Percentiles rank a stretch among this genome's conserved stretches.
These are phyloP conservation scores for Lophiotrema nucula DNA, from an alignment of 495 filamentous ascomycete genomes.

Conservation along the genomic window DNA sequence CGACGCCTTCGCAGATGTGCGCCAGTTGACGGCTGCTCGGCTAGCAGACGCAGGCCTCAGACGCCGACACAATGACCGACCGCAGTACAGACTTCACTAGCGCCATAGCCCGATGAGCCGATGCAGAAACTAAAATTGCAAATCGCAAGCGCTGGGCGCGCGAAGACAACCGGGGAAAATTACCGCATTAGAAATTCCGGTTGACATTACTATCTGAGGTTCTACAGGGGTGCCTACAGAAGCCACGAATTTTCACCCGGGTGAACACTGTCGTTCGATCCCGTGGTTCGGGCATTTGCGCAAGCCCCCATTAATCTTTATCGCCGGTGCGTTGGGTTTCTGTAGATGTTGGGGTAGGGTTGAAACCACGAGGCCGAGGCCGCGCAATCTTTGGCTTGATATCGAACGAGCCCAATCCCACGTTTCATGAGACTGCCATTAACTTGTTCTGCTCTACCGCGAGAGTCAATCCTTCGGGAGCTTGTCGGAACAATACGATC, in stretches of 20 bases:
- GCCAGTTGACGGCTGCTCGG: no score
- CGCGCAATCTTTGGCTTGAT: neutral
- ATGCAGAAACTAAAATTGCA: neutral
- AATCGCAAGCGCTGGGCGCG: neutral
- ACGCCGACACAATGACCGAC: no score
- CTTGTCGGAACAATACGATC: constrained; percentile 94
- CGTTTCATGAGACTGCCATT: constrained; percentile 30
- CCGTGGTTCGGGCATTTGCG: constrained; percentile 5
- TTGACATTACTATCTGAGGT: no score
- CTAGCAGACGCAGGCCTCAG: no score
- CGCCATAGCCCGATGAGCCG: no score
- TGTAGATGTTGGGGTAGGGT: neutral
- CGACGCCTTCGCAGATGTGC: no score
- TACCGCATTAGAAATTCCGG: constrained; percentile 1
- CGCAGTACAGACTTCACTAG: no score
- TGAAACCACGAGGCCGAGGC: neutral
- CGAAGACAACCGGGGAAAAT: constrained; percentile 1
- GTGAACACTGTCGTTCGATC: no score
- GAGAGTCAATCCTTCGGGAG: constrained; percentile 58
- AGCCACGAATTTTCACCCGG: no score
- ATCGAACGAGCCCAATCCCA: no score
- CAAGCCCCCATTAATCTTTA: no score
- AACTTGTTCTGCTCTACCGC: constrained; percentile 36
- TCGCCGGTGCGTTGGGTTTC: neutral
- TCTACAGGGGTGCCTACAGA: no score